Conservation (phyloP, 345 rosid species). For the Balakata baccata region DNA sequence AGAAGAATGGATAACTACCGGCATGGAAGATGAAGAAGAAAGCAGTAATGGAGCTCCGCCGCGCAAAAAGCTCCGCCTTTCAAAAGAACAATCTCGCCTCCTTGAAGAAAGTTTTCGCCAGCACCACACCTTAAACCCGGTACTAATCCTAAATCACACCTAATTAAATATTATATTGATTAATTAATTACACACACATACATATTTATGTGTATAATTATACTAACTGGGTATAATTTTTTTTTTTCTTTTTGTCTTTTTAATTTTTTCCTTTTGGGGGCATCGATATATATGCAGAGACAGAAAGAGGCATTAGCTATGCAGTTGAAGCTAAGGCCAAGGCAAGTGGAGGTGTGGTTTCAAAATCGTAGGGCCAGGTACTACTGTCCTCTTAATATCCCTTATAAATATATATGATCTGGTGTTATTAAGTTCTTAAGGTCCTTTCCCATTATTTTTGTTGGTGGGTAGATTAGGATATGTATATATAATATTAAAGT, state of each 20-base stretch:
- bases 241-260: no score
- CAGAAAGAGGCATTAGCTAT: conserved; percentile 85
- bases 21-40: conserved; percentile 52
- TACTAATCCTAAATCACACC: background rate
- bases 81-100: conserved; percentile 89
- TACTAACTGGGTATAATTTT: background rate
- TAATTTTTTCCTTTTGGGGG: no score
- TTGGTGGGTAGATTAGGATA: background rate
- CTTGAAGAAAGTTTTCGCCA: conserved; percentile 95
- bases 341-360: conserved; percentile 99
- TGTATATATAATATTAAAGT: background rate
- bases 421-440: background rate
- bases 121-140: conserved; percentile 68
- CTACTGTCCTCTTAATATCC: background rate
- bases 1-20: conserved; percentile 44
- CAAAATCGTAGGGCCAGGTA: conserved; percentile 99
- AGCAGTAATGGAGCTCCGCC: conserved; percentile 57
- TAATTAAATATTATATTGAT: background rate
- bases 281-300: conserved; percentile 40
- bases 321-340: conserved; percentile 74
- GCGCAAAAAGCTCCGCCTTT: conserved; percentile 81
- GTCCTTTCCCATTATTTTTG: background rate
- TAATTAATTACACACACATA: no score
- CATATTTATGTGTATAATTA: background rate
- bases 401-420: background rate